phyloP scores from a whole-genome alignment of 352 stramenopile genomes.

The Phytophthora pistaciae region DNA sequence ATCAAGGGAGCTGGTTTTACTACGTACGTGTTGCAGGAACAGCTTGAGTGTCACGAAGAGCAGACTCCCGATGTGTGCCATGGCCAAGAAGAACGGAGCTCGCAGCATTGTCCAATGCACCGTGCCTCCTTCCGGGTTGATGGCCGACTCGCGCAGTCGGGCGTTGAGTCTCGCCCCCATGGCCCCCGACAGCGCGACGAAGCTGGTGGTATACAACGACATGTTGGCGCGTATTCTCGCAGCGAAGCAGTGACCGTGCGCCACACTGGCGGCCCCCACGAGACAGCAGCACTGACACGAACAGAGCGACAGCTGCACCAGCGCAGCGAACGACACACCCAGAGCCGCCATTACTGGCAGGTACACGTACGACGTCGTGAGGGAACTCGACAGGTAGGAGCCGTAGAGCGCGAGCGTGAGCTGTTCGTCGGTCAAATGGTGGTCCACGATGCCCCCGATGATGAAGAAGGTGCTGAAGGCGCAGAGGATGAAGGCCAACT shows the following conservation, averaged over 20 bases:
- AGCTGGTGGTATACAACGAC: conserved; percentile 62
- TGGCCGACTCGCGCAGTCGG: conserved; percentile 71
- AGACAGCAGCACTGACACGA: conserved; percentile 80
- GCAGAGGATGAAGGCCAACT: conserved; percentile 74
- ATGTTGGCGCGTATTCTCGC: conserved; percentile 54
- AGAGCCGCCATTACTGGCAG: conserved; percentile 50
- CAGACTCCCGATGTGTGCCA: conserved; percentile 72
- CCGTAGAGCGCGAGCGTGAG: conserved; percentile 74
- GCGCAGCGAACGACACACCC: conserved; percentile 45
- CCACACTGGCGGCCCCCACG: conserved; percentile 34
- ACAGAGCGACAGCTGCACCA: conserved; percentile 64
- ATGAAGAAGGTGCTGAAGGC: conserved; percentile 65
- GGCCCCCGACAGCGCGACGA: conserved; percentile 56
- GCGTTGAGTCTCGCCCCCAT: conserved; percentile 80
- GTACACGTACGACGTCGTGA: conserved; percentile 76
- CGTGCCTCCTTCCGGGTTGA: conserved; percentile 80
- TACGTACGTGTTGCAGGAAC: conserved; percentile 77
- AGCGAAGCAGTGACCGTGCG: conserved; percentile 63
- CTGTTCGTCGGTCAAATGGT: conserved; percentile 79
- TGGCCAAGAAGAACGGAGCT: conserved; percentile 68
- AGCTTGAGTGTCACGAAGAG: conserved; percentile 75
- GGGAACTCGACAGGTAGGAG: conserved; percentile 56
- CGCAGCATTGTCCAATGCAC: conserved; percentile 78
- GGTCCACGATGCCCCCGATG: conserved; percentile 73
- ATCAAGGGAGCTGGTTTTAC: background rate